These are phyloP conservation scores for Candida quercuum DNA, from an alignment of 805 yeast genomes.

Conservation along the genomic window DNA sequence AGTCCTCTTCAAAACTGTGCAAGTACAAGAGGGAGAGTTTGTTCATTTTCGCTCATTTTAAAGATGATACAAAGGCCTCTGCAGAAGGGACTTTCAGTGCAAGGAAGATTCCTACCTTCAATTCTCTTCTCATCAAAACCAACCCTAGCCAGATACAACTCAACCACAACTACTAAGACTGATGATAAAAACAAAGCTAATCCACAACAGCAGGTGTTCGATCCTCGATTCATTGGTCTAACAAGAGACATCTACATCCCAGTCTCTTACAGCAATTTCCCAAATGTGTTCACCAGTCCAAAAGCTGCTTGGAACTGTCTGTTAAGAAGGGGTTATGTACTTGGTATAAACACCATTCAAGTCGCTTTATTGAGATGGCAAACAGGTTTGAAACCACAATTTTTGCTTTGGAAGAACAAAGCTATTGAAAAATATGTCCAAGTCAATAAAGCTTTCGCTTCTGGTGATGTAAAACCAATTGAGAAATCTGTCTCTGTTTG, in stretches of 20 bases:
- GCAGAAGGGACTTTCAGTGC: no score
- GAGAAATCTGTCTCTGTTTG: slow-evolving; percentile 48
- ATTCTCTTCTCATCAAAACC: background rate
- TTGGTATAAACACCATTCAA: slow-evolving; percentile 66
- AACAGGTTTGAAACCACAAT: slow-evolving; percentile 61
- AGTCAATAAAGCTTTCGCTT: slow-evolving; percentile 79
- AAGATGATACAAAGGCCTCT: no score
- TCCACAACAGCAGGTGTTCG: slow-evolving; percentile 25
- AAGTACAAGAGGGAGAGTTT: no score
- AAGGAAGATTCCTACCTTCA: background rate
- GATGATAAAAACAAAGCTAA: slow-evolving; percentile 7
- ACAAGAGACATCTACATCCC: slow-evolving; percentile 46
- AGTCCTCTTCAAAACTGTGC: no score
- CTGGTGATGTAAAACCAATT: slow-evolving; percentile 42
- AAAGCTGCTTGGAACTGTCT: slow-evolving; percentile 37
- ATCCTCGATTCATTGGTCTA: slow-evolving; percentile 36
- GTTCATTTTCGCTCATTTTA: no score
- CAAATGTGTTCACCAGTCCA: slow-evolving; percentile 39
- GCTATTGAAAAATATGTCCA: slow-evolving; percentile 74
- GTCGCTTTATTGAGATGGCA: slow-evolving; percentile 64
- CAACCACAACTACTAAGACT: slow-evolving; percentile 3
- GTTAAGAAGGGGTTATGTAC: slow-evolving; percentile 53
- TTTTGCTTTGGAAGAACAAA: slow-evolving; percentile 75
- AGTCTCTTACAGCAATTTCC: slow-evolving; percentile 40
- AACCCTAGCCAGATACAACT: slow-evolving; percentile 2